phyloP scores from a whole-genome alignment of 225 moss, liverwort and hornwort species.

The Marchantia paleacea region DNA sequence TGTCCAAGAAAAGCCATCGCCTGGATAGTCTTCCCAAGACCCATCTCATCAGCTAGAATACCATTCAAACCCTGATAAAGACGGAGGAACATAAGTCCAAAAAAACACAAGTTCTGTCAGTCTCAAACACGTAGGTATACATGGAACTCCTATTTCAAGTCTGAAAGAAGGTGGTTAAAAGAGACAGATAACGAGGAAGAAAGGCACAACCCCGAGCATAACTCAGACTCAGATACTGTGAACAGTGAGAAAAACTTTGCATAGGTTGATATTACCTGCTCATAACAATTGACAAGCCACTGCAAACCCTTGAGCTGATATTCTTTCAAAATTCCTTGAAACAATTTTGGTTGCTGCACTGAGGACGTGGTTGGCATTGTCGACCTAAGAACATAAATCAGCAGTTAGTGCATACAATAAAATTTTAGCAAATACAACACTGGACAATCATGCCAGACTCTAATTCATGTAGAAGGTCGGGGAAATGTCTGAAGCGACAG shows the following conservation, averaged over 20 bases:
- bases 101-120: not conserved
- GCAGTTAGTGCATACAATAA: not conserved
- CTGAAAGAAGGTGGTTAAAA: not conserved
- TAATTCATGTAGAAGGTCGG: too few relatives aligned
- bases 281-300: slow-evolving; percentile 99
- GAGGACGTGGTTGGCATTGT: slow-evolving; percentile 93
- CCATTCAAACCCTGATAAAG: slow-evolving; percentile 77
- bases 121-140: not conserved
- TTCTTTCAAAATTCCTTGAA: slow-evolving; percentile 81
- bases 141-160: not conserved
- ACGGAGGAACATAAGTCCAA: not conserved
- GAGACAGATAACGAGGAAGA: not conserved
- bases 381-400: slow-evolving; percentile 43
- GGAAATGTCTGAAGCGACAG: not conserved
- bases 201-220: not conserved
- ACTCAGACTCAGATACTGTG: not conserved
- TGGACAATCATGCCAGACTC: too few relatives aligned
- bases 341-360: slow-evolving; percentile 93
- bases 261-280: slow-evolving; percentile 54
- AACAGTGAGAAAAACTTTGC: not conserved
- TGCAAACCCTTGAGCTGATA: slow-evolving; percentile 96
- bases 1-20: slow-evolving; percentile 98
- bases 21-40: slow-evolving; percentile 98
- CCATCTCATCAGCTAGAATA: slow-evolving; percentile 97
- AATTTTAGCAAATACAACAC: too few relatives aligned